A percentile compares a stretch with the other conserved stretches of the same genome.
phyloP scores from a whole-genome alignment of 2,329 filamentous ascomycete species.

The Colletotrichum orbiculare region DNA sequence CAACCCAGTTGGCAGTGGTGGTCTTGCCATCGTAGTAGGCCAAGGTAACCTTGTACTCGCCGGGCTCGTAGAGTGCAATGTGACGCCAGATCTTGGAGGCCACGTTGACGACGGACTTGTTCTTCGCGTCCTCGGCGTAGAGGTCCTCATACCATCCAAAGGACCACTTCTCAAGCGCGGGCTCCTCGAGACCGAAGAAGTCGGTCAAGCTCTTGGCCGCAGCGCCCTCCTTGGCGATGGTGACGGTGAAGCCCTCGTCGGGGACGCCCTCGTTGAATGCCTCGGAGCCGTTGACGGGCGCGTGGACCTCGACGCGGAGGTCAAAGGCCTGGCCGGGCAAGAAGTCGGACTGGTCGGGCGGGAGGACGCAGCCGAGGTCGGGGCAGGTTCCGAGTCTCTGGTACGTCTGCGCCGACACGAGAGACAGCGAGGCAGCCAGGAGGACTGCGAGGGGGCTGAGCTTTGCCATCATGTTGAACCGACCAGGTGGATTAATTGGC shows the following conservation, averaged over 20 bases:
- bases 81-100: constrained; percentile 82
- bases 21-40: constrained; percentile 78
- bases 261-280: constrained; percentile 75
- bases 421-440: constrained; percentile 48
- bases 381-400: constrained; percentile 70
- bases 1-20: constrained; percentile 81
- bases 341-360: constrained; percentile 79
- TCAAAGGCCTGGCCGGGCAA: constrained; percentile 87
- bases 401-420: constrained; percentile 66
- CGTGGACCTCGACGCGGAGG: constrained; percentile 84
- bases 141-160: constrained; percentile 89
- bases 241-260: constrained; percentile 80
- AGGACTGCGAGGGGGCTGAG: constrained; percentile 48
- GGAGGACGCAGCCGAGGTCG: constrained; percentile 68
- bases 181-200: constrained; percentile 82
- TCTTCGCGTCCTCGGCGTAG: constrained; percentile 78
- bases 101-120: constrained; percentile 80
- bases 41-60: constrained; percentile 80
- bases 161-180: constrained; percentile 81
- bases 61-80: constrained; percentile 81
- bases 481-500: constrained; percentile 14
- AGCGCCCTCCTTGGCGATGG: constrained; percentile 73
- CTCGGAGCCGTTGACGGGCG: constrained; percentile 84
- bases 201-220: constrained; percentile 65
- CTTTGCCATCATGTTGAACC: constrained; percentile 49